A percentile compares a stretch with the other conserved stretches of the same genome.
phyloP scores from a whole-genome alignment of 257 asterid species.

The Solanum raphanifolium region DNA sequence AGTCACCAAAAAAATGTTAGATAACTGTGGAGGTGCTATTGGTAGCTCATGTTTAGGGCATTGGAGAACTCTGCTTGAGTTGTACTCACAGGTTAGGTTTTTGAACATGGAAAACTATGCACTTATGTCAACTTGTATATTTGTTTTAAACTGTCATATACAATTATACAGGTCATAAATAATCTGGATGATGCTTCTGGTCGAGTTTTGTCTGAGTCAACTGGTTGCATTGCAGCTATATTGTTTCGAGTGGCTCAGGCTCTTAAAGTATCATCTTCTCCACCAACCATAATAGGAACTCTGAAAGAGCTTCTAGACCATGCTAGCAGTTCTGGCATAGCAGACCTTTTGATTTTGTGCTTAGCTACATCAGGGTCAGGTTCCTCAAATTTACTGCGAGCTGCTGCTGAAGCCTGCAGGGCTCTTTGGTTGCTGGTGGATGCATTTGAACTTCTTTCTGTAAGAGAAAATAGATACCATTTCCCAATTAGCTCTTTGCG shows the following conservation, averaged over 20 bases:
- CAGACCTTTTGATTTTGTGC: conserved; percentile 57
- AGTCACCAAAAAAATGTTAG: conserved; percentile 58
- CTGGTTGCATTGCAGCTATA: conserved; percentile 74
- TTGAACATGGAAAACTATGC: background rate
- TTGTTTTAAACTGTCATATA: conserved; percentile 10
- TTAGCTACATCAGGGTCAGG: conserved; percentile 90
- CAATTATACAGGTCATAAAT: conserved; percentile 51
- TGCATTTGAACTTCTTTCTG: conserved; percentile 55
- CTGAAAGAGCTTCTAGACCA: conserved; percentile 56
- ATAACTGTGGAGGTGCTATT: conserved; percentile 40
- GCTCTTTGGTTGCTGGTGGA: conserved; percentile 77
- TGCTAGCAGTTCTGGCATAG: conserved; percentile 55
- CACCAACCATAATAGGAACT: conserved; percentile 33
- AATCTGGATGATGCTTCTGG: conserved; percentile 58
- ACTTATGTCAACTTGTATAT: conserved; percentile 1
- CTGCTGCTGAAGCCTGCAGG: conserved; percentile 92
- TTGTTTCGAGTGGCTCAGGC: conserved; percentile 60
- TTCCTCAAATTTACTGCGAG: conserved; percentile 74
- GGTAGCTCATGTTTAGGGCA: conserved; percentile 54
- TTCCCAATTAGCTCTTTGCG: conserved; percentile 65
- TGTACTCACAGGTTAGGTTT: conserved; percentile 69
- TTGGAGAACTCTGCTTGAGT: conserved; percentile 59
- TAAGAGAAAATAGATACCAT: conserved; percentile 23
- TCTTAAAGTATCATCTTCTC: conserved; percentile 51
- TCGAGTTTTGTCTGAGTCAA: conserved; percentile 68